phyloP scores from a whole-genome alignment of 1,139 yeast species.

The Geotrichum siamense region DNA sequence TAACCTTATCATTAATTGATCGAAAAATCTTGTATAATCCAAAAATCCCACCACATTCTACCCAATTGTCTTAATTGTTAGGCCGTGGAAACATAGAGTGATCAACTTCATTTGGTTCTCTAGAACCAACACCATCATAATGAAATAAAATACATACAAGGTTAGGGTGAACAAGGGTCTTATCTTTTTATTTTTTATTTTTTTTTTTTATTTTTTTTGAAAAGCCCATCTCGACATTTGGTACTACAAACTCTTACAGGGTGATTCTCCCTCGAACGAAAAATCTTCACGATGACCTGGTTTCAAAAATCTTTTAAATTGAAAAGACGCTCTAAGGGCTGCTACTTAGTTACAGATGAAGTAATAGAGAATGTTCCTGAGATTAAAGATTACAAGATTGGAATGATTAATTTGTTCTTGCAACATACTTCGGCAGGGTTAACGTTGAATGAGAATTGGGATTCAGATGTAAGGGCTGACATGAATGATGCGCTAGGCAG shows the following conservation, averaged over 20 bases:
- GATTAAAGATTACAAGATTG: constrained; percentile 52
- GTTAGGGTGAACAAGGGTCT: neutral
- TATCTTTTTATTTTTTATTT: no score
- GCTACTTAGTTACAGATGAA: constrained; percentile 65
- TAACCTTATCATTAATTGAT: no score
- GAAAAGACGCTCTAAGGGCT: constrained; percentile 55
- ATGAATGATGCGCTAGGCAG: constrained; percentile 56
- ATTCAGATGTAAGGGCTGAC: constrained; percentile 67
- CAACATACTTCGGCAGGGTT: constrained; percentile 77
- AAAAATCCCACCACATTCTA: no score
- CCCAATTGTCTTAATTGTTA: no score
- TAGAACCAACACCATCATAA: no score
- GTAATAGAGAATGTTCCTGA: constrained; percentile 51
- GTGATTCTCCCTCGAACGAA: neutral
- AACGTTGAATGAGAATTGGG: constrained; percentile 72
- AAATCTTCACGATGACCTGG: constrained; percentile 25
- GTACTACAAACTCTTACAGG: neutral
- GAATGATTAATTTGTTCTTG: constrained; percentile 57
- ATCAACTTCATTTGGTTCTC: no score
- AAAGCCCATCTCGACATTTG: neutral
- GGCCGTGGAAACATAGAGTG: no score
- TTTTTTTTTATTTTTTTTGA: neutral
- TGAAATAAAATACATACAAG: no score
- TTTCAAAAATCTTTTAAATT: constrained; percentile 47
- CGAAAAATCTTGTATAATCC: no score